phyloP scores from a whole-genome alignment of 2,329 filamentous ascomycete genomes.

The Sclerotinia minor region DNA sequence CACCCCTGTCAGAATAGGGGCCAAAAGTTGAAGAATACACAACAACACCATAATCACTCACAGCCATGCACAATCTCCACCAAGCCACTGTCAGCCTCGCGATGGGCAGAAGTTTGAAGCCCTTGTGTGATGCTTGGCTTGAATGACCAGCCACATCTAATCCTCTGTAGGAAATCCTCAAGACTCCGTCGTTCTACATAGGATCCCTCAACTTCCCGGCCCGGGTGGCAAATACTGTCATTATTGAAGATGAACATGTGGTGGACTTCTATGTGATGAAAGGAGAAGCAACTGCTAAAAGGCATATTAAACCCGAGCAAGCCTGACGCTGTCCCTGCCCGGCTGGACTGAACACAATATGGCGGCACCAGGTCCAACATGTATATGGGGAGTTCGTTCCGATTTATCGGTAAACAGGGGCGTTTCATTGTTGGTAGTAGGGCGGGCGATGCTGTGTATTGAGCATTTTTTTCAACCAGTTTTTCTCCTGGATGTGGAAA shows the following conservation, averaged over 20 bases:
- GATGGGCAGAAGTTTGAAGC: neutral
- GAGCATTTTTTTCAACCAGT: neutral
- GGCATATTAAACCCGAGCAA: neutral
- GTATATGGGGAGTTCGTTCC: neutral
- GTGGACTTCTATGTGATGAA: neutral
- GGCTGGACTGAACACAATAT: slow-evolving; percentile 5
- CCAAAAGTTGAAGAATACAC: slow-evolving; percentile 12
- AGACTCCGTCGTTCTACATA: neutral
- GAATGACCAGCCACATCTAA: neutral
- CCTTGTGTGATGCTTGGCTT: neutral
- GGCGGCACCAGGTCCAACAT: slow-evolving; percentile 1
- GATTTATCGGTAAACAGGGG: neutral
- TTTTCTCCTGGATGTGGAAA: neutral
- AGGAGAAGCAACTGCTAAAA: neutral
- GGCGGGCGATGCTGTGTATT: slow-evolving; percentile 3
- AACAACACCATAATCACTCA: neutral
- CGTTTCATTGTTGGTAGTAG: neutral
- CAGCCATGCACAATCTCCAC: neutral
- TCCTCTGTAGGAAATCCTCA: neutral
- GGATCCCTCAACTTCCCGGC: neutral
- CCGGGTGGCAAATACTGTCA: neutral
- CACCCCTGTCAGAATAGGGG: slow-evolving; percentile 17
- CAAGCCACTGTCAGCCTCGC: slow-evolving; percentile 24
- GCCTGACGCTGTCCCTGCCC: slow-evolving; percentile 8
- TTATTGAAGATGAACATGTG: neutral